Conservation (phyloP, 2,329 filamentous ascomycete genomes). For the Chlorencoelia australis region DNA sequence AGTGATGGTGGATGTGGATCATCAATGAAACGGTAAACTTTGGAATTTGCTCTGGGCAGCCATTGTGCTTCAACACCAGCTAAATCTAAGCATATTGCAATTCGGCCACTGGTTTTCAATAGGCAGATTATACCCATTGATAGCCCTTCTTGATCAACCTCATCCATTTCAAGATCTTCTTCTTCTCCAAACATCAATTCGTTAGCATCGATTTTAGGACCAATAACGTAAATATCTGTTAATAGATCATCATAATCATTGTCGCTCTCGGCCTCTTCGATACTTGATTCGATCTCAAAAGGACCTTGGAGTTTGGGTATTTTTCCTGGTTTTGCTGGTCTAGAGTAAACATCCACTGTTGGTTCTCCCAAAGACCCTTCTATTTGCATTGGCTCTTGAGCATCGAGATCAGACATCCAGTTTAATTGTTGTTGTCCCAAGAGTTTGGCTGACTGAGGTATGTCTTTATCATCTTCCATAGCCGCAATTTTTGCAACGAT, state of each 20-base stretch:
- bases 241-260: slow-evolving; percentile 47
- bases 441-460: slow-evolving; percentile 42
- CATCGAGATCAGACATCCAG: slow-evolving; percentile 58
- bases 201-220: slow-evolving; percentile 48
- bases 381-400: slow-evolving; percentile 48
- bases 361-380: slow-evolving; percentile 41
- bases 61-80: slow-evolving; percentile 57
- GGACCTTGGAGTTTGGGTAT: slow-evolving; percentile 53
- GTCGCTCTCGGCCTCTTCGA: slow-evolving; percentile 37
- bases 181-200: slow-evolving; percentile 56
- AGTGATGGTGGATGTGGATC: slow-evolving; percentile 37
- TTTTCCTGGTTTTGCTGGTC: slow-evolving; percentile 46
- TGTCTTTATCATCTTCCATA: slow-evolving; percentile 47
- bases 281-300: slow-evolving; percentile 42
- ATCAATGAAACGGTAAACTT: slow-evolving; percentile 30
- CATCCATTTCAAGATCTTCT: slow-evolving; percentile 47
- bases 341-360: slow-evolving; percentile 43
- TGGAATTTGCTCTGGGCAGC: slow-evolving; percentile 46
- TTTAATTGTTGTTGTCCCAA: slow-evolving; percentile 54
- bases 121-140: slow-evolving; percentile 51
- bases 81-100: slow-evolving; percentile 51
- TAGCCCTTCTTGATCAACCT: slow-evolving; percentile 47
- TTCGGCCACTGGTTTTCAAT: slow-evolving; percentile 49
- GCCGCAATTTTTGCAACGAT: slow-evolving; percentile 65
- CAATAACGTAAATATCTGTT: slow-evolving; percentile 53